Evolutionary conservation across 169 alveolate species (phyloP), one percentile per base, ranked within the genome.

Genomic region (Babesia divergens): DNA sequence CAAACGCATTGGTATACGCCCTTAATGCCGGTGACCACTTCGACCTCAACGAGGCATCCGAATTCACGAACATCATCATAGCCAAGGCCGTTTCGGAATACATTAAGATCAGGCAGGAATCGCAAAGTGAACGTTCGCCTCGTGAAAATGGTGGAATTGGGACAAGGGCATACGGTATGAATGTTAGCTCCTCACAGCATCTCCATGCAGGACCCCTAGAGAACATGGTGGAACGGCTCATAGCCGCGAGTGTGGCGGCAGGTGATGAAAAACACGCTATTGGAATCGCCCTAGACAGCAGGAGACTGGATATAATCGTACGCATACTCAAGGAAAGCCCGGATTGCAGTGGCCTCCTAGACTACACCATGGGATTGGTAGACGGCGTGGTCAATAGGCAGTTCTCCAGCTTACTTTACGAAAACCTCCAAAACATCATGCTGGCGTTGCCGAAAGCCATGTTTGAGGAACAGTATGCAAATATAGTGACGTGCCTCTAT

Each of bases 241-340:
- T 95, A 56, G 89, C 86, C 37, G 84, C 87, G 49, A 93, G 98
- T 65, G 91, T 93, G 34, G 37, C 72, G n/a, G 85, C 91, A 59
- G 90, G 91, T 24, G 92, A 91, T 59, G 94, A 84, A 37, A 81
- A 89, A 55, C 94, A 94, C 72, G 98, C 98, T 13, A 87, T 97
- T 44, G 99, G 99, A 0, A 91, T 97, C 16, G 98, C 97, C 14
- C 66, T 97, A 50, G 99, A 97, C 75, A 84, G 97, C 24, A 86
- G 97, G 49, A 83, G 98, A 68, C 72, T 91, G 55, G 99, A 97
- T 76, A 83, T 89, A 60, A 89, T 97, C 16, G 83, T 88, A 53
- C 84, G 82, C 38, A 91, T 96, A 22, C 83, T 97, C 22, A 83
- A 67, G 64, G 64, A 44, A 34, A 85, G 65, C 59, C 59, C 50